Conservation (phyloP, 2,329 filamentous ascomycete species). For the Trichocomaceae sp. region DNA sequence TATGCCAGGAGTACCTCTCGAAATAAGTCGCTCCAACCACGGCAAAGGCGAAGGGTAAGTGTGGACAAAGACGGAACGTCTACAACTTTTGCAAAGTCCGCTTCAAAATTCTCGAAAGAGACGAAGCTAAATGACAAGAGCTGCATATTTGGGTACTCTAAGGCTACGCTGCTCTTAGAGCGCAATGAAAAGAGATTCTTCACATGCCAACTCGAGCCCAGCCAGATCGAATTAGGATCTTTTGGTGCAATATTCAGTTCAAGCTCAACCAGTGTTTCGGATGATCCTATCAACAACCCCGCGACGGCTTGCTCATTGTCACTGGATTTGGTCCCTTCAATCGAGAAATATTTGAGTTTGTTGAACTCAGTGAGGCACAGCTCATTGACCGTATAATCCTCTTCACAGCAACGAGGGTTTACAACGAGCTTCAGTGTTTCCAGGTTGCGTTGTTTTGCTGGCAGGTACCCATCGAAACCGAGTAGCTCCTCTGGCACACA, state of each 20-base stretch:
- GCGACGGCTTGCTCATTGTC: neutral
- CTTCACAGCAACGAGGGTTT: neutral
- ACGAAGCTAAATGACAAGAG: neutral
- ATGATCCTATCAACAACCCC: neutral
- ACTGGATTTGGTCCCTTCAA: neutral
- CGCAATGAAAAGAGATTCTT: neutral
- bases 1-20: neutral
- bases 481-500: constrained; percentile 1
- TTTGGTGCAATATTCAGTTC: neutral
- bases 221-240: no score
- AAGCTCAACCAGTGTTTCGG: neutral
- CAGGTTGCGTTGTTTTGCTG: neutral
- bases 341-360: constrained; percentile 4
- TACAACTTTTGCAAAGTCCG: neutral
- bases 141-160: neutral
- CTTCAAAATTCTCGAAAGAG: neutral
- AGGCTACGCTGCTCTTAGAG: neutral
- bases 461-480: neutral
- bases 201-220: neutral
- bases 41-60: neutral
- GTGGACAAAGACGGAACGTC: neutral
- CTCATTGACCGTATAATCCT: neutral
- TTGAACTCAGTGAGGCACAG: neutral
- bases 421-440: constrained; percentile 2
- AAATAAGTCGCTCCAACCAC: neutral